Evolutionary conservation across 495 filamentous ascomycete genomes (phyloP), one percentile per base, ranked within the genome.

Genomic region (Amphirosellinia nigrospora): DNA sequence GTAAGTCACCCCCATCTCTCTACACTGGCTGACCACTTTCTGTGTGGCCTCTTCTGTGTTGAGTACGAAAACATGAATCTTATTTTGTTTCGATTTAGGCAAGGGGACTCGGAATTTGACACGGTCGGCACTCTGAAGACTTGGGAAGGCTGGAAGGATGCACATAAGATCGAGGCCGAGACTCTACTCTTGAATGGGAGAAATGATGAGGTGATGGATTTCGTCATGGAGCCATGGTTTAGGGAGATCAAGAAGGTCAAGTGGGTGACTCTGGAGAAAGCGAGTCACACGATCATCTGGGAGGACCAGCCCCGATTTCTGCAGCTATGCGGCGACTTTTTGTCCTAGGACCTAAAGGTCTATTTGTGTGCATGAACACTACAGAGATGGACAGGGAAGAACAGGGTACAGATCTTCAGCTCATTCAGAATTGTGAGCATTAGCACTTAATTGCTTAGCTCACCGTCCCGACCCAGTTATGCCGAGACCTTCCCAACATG

Each of bases 111-210:
- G 0, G 83, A 85, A 66, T 83, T 86, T 68, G 64, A 66, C 38
- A 75, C 83, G 38, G 79, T 71, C 4, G 85, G 85, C 3, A 75
- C 71, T 23, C 71, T 86, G 32, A 81, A 82, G 70, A 66, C 76
- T 23, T 86, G 80, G 81, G 75, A 79, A 32, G 73, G 76, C 21
- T 76, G 74, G 52, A 71, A 73, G 23, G 71, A 73, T 13, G 70
- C 79, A 36, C 74, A 79, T 58, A 79, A 84, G 11, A 83, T 87
- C 65, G 64, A 77, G 19, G 81, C 77, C 4, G 71, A 76, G n/a
- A 80, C 81, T 0, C 73, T 88, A 48, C 74, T 87, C 6, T 75
- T 84, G 26, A 88, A 88, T 66, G 84, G 85, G 0, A 69, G 76
- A 19, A 82, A 84, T 45, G 86, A 88, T 64, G 82, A 84, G 68